These are phyloP conservation scores for Dactylellina drechsleri DNA, from an alignment of 2,329 filamentous ascomycete species.

Conservation along the genomic window DNA sequence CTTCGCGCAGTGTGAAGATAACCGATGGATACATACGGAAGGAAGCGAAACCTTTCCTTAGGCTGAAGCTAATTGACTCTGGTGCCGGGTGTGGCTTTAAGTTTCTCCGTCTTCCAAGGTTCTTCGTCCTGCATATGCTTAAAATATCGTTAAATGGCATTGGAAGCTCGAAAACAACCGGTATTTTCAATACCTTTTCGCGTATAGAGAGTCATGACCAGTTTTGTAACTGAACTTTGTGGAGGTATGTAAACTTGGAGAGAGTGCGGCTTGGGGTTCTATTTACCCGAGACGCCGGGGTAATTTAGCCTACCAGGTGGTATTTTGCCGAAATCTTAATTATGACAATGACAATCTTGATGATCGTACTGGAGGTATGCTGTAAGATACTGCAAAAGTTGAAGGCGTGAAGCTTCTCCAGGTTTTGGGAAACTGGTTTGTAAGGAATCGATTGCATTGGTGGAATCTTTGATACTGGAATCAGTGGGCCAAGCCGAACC, in stretches of 20 bases:
- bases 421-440: background rate
- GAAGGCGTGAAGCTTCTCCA: background rate
- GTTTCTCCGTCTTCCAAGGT: slow-evolving; percentile 11
- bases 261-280: background rate
- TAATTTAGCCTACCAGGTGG: slow-evolving; percentile 18
- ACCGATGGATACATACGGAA: too few relatives aligned
- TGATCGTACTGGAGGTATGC: background rate
- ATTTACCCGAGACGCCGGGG: slow-evolving; percentile 6
- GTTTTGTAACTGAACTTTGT: background rate
- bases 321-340: slow-evolving; percentile 5
- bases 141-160: background rate
- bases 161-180: background rate
- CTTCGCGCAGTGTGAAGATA: background rate
- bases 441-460: background rate
- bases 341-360: background rate
- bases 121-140: background rate
- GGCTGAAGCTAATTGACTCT: slow-evolving; percentile 3
- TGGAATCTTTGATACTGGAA: background rate
- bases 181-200: background rate
- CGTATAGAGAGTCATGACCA: background rate
- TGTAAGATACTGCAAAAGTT: background rate
- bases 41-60: slow-evolving; percentile 12
- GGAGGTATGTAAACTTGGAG: background rate
- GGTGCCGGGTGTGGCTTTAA: background rate
- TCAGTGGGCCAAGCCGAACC: background rate